Conservation (phyloP, 2,329 filamentous ascomycete species). For the Cladobotryum protrusum region DNA sequence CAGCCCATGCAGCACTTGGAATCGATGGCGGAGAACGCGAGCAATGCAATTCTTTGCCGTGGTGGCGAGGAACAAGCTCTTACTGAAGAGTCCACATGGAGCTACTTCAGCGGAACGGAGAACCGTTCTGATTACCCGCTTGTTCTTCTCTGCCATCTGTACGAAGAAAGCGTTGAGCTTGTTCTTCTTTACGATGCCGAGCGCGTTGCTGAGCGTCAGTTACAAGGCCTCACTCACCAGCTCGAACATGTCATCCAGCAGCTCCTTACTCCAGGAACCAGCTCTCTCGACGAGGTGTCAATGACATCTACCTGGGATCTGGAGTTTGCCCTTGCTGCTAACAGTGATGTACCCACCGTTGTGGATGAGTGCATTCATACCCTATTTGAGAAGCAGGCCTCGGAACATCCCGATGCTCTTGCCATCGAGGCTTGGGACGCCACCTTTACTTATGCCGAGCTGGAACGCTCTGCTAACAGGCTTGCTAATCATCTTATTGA, state of each 20-base stretch:
- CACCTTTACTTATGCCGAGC: background rate
- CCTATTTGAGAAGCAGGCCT: background rate
- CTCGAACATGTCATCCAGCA: conserved; percentile 2
- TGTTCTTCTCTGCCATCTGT: background rate
- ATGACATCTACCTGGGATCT: conserved; percentile 4
- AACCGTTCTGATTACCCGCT: conserved; percentile 2
- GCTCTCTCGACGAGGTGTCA: background rate
- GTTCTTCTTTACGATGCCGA: background rate
- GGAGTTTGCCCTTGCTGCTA: conserved; percentile 1
- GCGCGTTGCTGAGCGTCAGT: background rate
- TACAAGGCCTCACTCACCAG: background rate
- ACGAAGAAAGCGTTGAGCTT: background rate
- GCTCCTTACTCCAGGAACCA: background rate
- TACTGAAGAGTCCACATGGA: background rate
- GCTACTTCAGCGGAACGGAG: conserved; percentile 1
- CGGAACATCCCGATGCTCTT: background rate
- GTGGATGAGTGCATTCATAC: conserved; percentile 6
- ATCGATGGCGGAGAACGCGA: background rate
- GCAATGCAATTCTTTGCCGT: conserved; percentile 1
- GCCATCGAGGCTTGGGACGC: conserved; percentile 5
- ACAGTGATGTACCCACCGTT: background rate
- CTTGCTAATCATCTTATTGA: conserved; percentile 3
- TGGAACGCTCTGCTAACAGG: background rate
- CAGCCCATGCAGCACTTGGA: background rate
- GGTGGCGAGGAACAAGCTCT: background rate